These are phyloP conservation scores for Wallacemonas sp. DNA, from an alignment of 208 protist genomes.

Conservation along the genomic window DNA sequence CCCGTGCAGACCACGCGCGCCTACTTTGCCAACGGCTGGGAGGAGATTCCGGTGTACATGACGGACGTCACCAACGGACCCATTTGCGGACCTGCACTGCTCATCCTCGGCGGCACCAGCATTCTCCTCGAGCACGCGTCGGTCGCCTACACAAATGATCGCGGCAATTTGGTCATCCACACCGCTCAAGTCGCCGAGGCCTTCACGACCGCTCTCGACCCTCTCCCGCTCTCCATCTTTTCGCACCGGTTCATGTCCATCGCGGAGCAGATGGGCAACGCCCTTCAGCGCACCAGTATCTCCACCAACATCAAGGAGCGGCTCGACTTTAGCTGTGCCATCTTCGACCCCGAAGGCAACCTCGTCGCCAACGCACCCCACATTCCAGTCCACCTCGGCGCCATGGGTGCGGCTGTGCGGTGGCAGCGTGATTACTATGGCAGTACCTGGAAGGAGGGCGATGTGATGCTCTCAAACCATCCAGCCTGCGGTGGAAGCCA, in stretches of 20 bases:
- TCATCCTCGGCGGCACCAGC: constrained; percentile 91
- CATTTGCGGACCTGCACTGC: constrained; percentile 87
- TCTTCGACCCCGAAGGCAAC: constrained; percentile 90
- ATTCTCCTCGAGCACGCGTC: constrained; percentile 89
- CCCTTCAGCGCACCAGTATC: constrained; percentile 94
- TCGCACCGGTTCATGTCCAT: constrained; percentile 97
- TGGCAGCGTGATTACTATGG: constrained; percentile 73
- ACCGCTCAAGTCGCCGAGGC: constrained; percentile 38
- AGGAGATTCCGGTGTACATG: constrained; percentile 64
- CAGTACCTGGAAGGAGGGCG: constrained; percentile 78
- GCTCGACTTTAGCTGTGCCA: constrained; percentile 89
- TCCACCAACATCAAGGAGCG: constrained; percentile 97
- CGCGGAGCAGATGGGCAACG: constrained; percentile 97
- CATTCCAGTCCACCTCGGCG: constrained; percentile 95
- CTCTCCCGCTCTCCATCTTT: constrained; percentile 93
- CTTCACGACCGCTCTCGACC: constrained; percentile 54
- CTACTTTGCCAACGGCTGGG: constrained; percentile 54
- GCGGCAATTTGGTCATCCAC: constrained; percentile 82
- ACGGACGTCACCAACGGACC: constrained; percentile 40
- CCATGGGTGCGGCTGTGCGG: constrained; percentile 92
- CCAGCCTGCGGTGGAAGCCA: constrained; percentile 94
- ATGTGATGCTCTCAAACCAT: constrained; percentile 95
- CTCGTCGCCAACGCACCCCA: constrained; percentile 97
- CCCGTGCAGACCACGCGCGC: constrained; percentile 21
- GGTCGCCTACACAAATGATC: constrained; percentile 70